These are phyloP conservation scores for Leccinum disarticulatum DNA, from an alignment of 768 basidiomycete genomes.

Conservation along the genomic window DNA sequence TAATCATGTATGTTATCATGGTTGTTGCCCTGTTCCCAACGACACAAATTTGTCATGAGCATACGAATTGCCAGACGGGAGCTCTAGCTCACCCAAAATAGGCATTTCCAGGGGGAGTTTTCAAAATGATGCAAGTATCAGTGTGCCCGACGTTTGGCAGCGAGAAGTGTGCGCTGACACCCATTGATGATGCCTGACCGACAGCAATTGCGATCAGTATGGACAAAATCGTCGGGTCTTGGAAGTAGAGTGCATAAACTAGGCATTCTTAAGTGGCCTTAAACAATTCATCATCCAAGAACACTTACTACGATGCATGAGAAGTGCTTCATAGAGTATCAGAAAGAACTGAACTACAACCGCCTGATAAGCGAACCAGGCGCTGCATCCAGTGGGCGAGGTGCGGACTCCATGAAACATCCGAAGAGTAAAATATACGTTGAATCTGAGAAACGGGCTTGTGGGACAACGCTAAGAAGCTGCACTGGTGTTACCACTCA, in stretches of 20 bases:
- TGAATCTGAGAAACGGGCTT: conserved; percentile 15
- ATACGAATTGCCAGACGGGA: neutral
- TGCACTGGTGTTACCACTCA: conserved; percentile 2
- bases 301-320: conserved; percentile 22
- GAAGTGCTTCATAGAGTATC: conserved; percentile 5
- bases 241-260: conserved; percentile 23
- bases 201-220: conserved; percentile 6
- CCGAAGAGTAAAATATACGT: conserved; percentile 19
- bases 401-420: conserved; percentile 15
- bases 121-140: conserved; percentile 15
- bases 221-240: conserved; percentile 4
- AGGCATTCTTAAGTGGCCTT: neutral
- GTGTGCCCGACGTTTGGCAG: conserved; percentile 9
- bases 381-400: conserved; percentile 8
- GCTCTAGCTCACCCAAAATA: conserved; percentile 19
- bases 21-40: conserved; percentile 14
- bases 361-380: conserved; percentile 22
- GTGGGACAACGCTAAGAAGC: neutral
- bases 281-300: neutral
- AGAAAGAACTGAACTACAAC: conserved; percentile 13
- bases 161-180: conserved; percentile 9
- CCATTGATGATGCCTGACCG: conserved; percentile 21
- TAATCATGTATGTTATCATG: conserved; percentile 14
- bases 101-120: conserved; percentile 8
- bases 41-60: neutral